phyloP scores from a whole-genome alignment of 2,329 filamentous ascomycete genomes.

The Penicillium sp. region DNA sequence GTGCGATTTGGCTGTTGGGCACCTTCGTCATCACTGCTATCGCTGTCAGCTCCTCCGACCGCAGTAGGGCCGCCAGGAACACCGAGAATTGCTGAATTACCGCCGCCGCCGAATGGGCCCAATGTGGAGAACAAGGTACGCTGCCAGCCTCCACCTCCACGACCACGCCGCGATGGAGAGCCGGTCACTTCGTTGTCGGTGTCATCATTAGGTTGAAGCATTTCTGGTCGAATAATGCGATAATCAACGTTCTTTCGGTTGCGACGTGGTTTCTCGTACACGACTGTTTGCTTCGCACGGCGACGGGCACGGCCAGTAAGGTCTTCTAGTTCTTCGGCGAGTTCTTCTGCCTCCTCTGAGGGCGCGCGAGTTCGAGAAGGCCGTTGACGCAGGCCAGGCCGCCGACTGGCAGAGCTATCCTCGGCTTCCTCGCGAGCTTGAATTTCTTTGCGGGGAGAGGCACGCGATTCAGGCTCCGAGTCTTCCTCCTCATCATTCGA shows the following conservation, averaged over 20 bases:
- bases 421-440: slow-evolving; percentile 47
- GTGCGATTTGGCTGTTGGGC: slow-evolving; percentile 61
- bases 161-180: slow-evolving; percentile 66
- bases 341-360: slow-evolving; percentile 53
- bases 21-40: slow-evolving; percentile 94
- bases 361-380: slow-evolving; percentile 46
- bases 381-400: slow-evolving; percentile 52
- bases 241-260: slow-evolving; percentile 74
- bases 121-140: slow-evolving; percentile 83
- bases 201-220: slow-evolving; percentile 69
- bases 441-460: slow-evolving; percentile 41
- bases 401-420: slow-evolving; percentile 48
- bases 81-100: slow-evolving; percentile 66
- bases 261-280: slow-evolving; percentile 51
- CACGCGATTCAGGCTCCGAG: slow-evolving; percentile 51
- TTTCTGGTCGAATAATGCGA: slow-evolving; percentile 74
- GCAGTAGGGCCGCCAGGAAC: slow-evolving; percentile 69
- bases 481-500: slow-evolving; percentile 52
- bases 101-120: slow-evolving; percentile 85
- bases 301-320: slow-evolving; percentile 48
- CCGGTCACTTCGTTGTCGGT: slow-evolving; percentile 64
- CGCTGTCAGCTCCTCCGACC: slow-evolving; percentile 79
- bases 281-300: slow-evolving; percentile 34
- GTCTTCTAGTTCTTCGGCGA: slow-evolving; percentile 58
- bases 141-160: slow-evolving; percentile 64